phyloP scores from a whole-genome alignment of 257 asterid genomes.

The Ehretia macrophylla region DNA sequence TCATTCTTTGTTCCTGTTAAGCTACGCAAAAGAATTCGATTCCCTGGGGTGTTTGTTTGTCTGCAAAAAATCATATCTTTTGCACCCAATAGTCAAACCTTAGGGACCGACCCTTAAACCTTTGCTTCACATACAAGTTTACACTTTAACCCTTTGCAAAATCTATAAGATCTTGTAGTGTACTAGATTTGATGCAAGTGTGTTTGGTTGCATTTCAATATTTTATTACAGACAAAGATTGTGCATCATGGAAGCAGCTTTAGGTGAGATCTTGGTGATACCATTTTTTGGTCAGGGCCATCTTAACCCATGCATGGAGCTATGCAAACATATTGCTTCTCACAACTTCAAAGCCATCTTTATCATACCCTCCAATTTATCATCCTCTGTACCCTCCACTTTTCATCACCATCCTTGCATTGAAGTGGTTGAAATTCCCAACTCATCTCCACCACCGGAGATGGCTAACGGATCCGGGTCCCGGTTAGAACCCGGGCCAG shows the following conservation, averaged over 20 bases:
- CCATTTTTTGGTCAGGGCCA: conserved; percentile 89
- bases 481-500: conserved; percentile 9
- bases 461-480: not conserved
- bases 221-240: not conserved
- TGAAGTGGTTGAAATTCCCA: conserved; percentile 24
- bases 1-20: too few species aligned
- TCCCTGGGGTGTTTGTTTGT: too few species aligned
- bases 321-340: conserved; percentile 49
- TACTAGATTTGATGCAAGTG: too few species aligned
- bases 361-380: conserved; percentile 56
- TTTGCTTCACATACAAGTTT: not conserved
- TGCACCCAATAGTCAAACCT: not conserved
- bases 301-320: conserved; percentile 58
- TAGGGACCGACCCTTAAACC: not conserved
- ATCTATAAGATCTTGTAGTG: not conserved
- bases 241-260: conserved; percentile 30
- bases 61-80: not conserved
- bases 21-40: too few species aligned
- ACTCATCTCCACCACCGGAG: conserved; percentile 18
- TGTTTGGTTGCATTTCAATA: not conserved
- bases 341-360: conserved; percentile 36
- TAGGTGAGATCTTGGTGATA: conserved; percentile 49
- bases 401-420: conserved; percentile 12
- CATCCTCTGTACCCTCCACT: conserved; percentile 46
- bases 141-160: not conserved